Conservation (phyloP, 2,329 filamentous ascomycete genomes). For the Cercospora sesami region DNA sequence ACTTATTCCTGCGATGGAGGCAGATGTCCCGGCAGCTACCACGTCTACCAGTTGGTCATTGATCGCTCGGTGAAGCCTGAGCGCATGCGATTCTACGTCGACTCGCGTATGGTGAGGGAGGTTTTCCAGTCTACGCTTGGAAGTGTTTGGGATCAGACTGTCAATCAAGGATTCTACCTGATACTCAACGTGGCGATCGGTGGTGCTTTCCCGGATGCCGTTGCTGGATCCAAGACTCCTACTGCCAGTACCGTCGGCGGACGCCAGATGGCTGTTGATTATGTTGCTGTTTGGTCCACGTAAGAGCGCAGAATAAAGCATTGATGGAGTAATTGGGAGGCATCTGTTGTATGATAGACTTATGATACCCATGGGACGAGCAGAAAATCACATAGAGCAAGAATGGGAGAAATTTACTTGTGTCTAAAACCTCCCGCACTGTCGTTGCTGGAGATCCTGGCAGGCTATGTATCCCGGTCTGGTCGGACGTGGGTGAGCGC, state of each 20-base stretch:
- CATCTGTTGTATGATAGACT: not conserved
- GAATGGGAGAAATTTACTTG: not conserved
- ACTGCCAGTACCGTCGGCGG: constrained; percentile 23
- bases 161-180: constrained; percentile 34
- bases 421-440: too few relatives aligned
- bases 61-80: constrained; percentile 31
- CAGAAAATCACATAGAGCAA: not conserved
- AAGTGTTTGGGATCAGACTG: constrained; percentile 30
- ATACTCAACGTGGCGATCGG: constrained; percentile 38
- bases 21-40: constrained; percentile 33
- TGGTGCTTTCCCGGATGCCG: constrained; percentile 34
- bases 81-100: constrained; percentile 34
- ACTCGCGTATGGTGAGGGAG: constrained; percentile 26
- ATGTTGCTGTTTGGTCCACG: constrained; percentile 31
- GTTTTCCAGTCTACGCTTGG: constrained; percentile 29
- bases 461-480: not conserved
- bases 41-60: constrained; percentile 37
- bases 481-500: not conserved
- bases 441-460: not conserved
- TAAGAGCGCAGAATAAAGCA: not conserved
- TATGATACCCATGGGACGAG: not conserved
- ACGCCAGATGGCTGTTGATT: constrained; percentile 28
- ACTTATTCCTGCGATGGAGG: constrained; percentile 19
- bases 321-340: not conserved
- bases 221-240: constrained; percentile 33